Base-by-base conservation (phyloP, 2,329 filamentous ascomycete genomes). In the Claviceps maximensis region DNA sequence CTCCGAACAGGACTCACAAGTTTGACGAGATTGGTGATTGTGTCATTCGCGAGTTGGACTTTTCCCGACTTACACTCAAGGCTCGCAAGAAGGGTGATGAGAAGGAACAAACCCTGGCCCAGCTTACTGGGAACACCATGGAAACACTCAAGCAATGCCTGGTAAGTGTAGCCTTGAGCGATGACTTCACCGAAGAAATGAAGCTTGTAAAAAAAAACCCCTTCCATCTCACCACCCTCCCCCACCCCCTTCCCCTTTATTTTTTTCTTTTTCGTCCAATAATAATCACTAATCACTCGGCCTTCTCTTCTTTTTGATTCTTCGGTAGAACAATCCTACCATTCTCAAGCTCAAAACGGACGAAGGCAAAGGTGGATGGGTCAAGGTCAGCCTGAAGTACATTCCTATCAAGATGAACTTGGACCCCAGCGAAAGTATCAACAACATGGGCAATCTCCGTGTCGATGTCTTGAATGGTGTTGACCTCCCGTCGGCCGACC, bases 21-120 rank as follows among this genome's bases (percentile, higher is more conserved):
- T 89, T 97, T 67, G 87, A 93, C 60, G 93, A 98, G 69, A 89
- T 90, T 63, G 90, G 91, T 49, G 93, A 98, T 69, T 93, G 89
- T 52, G 89, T 98, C 69, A 87, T 98, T 55, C 88, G 93, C 56
- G 93, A 98, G 68, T 77, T 98, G n/a, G 94, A 98, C 58, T 90
- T 96, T 61, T 98, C 93, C 3, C 87, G 86, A 59, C 82, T 98
- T 54, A 97, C 90, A 0, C 77, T 98, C 58, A 87, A 89, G 54
- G 77, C 96, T 48, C 83, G 89, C 45, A 86, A 91, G 62, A 89
- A 89, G 65, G 76, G 81, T 17, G 86, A 95, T 58, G 79, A 86
- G 54, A 80, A 85, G 51, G 84, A 95, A 45, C 75, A 88, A 58
- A 82, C 86, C 31, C 76, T 96, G 59, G 88, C 89, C 13, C 89